phyloP scores from a whole-genome alignment of 2,329 filamentous ascomycete genomes.

The Diaporthe destruens region DNA sequence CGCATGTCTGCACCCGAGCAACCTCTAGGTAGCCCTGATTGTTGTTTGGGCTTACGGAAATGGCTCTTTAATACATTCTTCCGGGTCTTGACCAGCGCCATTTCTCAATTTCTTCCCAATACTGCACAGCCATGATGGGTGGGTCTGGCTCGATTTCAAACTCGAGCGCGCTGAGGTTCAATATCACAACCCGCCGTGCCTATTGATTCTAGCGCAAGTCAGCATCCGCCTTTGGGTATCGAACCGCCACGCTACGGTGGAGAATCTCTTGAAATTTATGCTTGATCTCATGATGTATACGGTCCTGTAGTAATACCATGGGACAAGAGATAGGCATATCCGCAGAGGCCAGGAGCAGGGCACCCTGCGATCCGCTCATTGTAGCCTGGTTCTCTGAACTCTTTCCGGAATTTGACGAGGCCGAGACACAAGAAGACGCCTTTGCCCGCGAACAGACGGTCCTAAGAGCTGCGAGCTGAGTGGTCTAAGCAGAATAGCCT shows the following conservation, averaged over 20 bases:
- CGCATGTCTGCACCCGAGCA: background rate
- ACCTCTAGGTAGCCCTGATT: background rate
- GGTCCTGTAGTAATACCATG: background rate
- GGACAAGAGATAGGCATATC: background rate
- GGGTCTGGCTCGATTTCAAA: background rate
- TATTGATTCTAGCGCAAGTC: background rate
- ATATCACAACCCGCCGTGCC: background rate
- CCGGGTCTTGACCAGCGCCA: too few relatives aligned
- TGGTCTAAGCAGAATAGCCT: background rate
- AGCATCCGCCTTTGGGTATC: background rate
- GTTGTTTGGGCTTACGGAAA: background rate
- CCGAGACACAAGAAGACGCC: constrained; percentile 2
- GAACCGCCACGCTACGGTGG: background rate
- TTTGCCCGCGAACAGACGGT: background rate
- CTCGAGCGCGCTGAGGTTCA: background rate
- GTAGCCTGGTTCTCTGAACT: background rate
- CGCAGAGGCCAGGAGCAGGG: background rate
- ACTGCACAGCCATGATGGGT: too few relatives aligned
- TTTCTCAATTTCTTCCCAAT: background rate
- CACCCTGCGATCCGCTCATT: background rate
- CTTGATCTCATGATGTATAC: background rate
- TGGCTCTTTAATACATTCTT: too few relatives aligned
- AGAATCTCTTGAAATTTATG: background rate
- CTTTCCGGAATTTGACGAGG: background rate
- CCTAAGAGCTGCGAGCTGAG: background rate